Base-by-base conservation (phyloP, 2,329 filamentous ascomycete species). In the Metarhizium robertsii region DNA sequence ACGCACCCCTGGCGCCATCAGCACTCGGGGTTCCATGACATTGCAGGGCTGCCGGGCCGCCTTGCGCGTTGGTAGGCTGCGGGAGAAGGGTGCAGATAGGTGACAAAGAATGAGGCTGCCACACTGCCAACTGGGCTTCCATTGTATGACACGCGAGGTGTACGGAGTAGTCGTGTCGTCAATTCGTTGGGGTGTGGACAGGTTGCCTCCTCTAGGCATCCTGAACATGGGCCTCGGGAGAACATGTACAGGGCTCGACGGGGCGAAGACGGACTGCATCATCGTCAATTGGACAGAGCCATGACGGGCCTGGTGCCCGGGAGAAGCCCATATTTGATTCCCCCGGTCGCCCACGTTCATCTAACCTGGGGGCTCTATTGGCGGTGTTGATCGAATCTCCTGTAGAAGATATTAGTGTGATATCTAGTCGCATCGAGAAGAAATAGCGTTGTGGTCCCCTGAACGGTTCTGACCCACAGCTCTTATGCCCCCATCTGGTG, bases 261-360 rank as follows among this genome's bases (percentile, higher is more conserved):
- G 25, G 25, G 4, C 25, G 25, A 25, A 25, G 25, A 25, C 25
- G 25, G 25, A 25, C 25, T 1, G 25, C 25, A 4, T 25, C 25
- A 4, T 25, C 25, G 25, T 25, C 25, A 25, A 25, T 25, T 25
- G 25, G 25, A 25, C 25, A 25, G 25, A 25, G 25, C 25, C 25
- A 25, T 25, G 25, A 25, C 25, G 25, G 25, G 25, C 25, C 25
- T 25, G 25, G 25, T 25, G 25, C 25, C 25, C 25, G 1, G 25
- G 25, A 25, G 25, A 25, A 25, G 25, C 25, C 25, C 25, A 11
- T 40, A 13, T 40, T 16, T 14, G 38, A 40, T 5, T 40, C 38
- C 14, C 38, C 38, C 38, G 38, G 11, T 11, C 14, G 38, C 14
- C 55, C 55, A 57, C 55, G 52, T 57, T 57, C 40, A 50, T 57